Base-by-base conservation (phyloP, 1,284 basidiomycete genomes). In the Veloboletus limbatus region DNA sequence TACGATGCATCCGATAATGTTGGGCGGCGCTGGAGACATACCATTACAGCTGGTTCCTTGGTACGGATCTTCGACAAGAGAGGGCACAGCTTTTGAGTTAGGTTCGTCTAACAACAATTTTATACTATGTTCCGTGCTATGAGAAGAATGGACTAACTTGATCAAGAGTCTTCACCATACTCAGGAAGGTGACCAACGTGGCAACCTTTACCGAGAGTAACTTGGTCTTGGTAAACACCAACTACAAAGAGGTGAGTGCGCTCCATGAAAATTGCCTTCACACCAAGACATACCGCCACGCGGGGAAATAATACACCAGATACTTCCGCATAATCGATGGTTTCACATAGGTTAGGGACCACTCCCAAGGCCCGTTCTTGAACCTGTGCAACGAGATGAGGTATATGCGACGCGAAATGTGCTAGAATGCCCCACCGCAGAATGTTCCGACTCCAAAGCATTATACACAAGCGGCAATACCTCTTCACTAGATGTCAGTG, bases 81-180 rank as follows among this genome's bases (percentile, higher is more conserved):
- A 1, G 96, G 96, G 3, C 98, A 95, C 13, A 99, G 76, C 65
- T 97, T 97, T 57, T 97, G 93, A 0, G 95, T 97, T 43, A 99
- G 66, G 53, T 90, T 97, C 38, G 77, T 70, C 79, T 84, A 48
- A 45, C 60, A 60, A 38, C 30, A 16, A 16, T 27, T 31, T 50
- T 20, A 51, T 27, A 51, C 40, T n/a, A 43, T 6, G 43, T 31
- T 53, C 25, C 14, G 8, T 17, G 20, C 11, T n/a, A 36, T 20
- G 32, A 41, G 16, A 45, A 36, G 25, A 47, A 9, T 27, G 24
- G 27, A 54, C 64, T 27, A 47, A 88, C 89, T 69, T 96, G 92
- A 70, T 99, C 96, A 31, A 99, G 77, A 2, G 91, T 94, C 58
- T 89, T 86, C 17, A 99, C 90, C 90, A 99, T 93, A 2, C 85